Conservation (phyloP, 441 rosid species). For the Melastoma candidum region DNA sequence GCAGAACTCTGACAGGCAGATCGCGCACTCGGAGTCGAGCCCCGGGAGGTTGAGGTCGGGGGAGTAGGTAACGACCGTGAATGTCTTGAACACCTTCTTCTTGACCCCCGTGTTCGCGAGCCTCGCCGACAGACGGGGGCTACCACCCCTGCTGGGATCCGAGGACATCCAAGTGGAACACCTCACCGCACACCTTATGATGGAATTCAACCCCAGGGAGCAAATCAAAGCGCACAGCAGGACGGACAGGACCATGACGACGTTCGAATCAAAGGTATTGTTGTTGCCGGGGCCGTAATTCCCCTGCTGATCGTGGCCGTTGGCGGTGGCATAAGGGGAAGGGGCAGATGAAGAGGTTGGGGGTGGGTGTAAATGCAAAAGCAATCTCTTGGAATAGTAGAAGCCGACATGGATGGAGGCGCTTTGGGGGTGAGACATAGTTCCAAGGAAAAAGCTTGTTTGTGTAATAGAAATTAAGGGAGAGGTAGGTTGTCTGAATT, state of each 20-base stretch:
- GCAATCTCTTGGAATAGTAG: too few relatives aligned
- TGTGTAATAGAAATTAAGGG: too few relatives aligned
- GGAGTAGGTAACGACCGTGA: conserved; percentile 50
- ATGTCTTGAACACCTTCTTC: conserved; percentile 56
- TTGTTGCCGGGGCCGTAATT: background rate
- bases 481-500: too few relatives aligned
- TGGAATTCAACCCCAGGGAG: conserved; percentile 15
- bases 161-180: conserved; percentile 33
- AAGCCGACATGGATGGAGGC: too few relatives aligned
- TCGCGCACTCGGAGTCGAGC: conserved; percentile 52
- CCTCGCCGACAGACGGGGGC: conserved; percentile 16
- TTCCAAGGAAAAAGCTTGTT: too few relatives aligned
- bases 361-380: too few relatives aligned
- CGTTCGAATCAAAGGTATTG: conserved; percentile 5
- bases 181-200: conserved; percentile 11
- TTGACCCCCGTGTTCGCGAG: conserved; percentile 55
- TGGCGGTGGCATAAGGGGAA: too few relatives aligned
- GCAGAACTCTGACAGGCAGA: conserved; percentile 55
- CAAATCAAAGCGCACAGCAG: conserved; percentile 13
- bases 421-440: too few relatives aligned
- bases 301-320: too few relatives aligned
- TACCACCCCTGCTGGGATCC: conserved; percentile 9
- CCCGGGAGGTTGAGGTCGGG: conserved; percentile 47
- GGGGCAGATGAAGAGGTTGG: too few relatives aligned
- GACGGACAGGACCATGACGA: conserved; percentile 16